phyloP scores from a whole-genome alignment of 2,329 filamentous ascomycete genomes.

The Alternaria incomplexa region DNA sequence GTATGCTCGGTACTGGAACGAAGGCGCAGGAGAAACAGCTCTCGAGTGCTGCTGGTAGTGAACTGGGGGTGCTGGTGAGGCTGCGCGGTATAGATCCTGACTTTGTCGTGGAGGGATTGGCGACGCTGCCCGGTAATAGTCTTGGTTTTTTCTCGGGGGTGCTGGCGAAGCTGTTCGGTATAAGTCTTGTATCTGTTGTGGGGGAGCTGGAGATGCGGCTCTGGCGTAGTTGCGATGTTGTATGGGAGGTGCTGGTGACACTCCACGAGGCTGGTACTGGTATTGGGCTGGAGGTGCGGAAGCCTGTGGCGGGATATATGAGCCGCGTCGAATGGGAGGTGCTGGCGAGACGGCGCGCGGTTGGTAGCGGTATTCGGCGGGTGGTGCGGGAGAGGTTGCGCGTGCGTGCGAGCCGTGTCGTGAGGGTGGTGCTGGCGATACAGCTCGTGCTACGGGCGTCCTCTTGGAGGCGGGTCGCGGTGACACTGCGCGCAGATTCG shows the following conservation, averaged over 20 bases:
- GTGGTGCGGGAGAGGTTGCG: conserved; percentile 37
- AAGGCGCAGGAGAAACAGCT: conserved; percentile 39
- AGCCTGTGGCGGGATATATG: conserved; percentile 32
- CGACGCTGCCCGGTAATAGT: conserved; percentile 26
- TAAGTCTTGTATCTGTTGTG: conserved; percentile 26
- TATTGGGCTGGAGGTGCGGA: conserved; percentile 33
- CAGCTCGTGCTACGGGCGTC: conserved; percentile 42
- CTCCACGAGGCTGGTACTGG: conserved; percentile 17
- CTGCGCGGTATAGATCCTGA: conserved; percentile 15
- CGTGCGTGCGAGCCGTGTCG: conserved; percentile 31
- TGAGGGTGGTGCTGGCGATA: conserved; percentile 48
- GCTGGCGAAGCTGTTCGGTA: conserved; percentile 32
- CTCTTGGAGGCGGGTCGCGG: conserved; percentile 46
- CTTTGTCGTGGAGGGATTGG: conserved; percentile 23
- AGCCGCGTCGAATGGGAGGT: conserved; percentile 31
- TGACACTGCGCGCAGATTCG: conserved; percentile 48
- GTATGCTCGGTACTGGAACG: conserved; percentile 28
- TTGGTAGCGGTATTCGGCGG: conserved; percentile 25
- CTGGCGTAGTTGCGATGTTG: conserved; percentile 32
- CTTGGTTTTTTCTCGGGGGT: not conserved
- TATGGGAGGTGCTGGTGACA: conserved; percentile 39
- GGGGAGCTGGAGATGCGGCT: conserved; percentile 39
- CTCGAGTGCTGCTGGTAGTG: conserved; percentile 38
- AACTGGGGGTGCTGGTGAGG: conserved; percentile 33
- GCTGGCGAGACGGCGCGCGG: conserved; percentile 32